Evolutionary conservation across 1,139 yeast species (phyloP), one percentile per base, ranked within the genome.

Genomic region (Debaryomyces fabryi): DNA sequence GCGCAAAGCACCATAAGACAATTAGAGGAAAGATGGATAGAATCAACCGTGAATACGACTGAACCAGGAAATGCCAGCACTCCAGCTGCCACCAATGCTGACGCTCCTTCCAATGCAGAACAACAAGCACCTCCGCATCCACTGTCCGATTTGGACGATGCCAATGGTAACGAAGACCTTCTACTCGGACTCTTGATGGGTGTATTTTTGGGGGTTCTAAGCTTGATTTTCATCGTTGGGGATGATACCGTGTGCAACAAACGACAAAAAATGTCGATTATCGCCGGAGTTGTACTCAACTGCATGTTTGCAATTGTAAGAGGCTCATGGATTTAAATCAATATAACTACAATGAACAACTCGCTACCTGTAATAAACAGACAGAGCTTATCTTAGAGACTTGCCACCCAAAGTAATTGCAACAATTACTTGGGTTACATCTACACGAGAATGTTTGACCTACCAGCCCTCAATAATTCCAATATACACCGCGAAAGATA

Each of bases 11-110:
- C 74, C 33, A 64, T 81, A 5, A 64, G 90, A 45, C 86, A 85
- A 53, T 65, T 90, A 53, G 97, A 91, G 62, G 97, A 91, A 57
- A 76, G 91, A 50, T 91, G 97, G 97, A 88, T 91, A 51, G 96
- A 91, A 58, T 84, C 88, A 44, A 86, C 93, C 0, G 90, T 82
- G 6, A 76, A 68, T 46, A 62, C 58, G 6, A 35, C 30, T 9
- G 53, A 49, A 18, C 44, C 42, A 6, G 46, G 51, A 10, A 37
- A 46, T n/a, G 41, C 47, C 24, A 29, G 37, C 18, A 49, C 58
- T 3, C 33, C 48, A 10, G 51, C 44, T 2, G 43, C 44, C 12
- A 46, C 51, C 21, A 37, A 44, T 2, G 13, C 54, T 3, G 49
- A 42, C 23, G 49, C 35, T 45, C 43, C 29, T 35, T 25, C 52